Percentiles rank a stretch among this genome's conserved stretches.
Evolutionary conservation across 1,139 yeast species (phyloP).

Genomic region (Geotrichum europaeum): DNA sequence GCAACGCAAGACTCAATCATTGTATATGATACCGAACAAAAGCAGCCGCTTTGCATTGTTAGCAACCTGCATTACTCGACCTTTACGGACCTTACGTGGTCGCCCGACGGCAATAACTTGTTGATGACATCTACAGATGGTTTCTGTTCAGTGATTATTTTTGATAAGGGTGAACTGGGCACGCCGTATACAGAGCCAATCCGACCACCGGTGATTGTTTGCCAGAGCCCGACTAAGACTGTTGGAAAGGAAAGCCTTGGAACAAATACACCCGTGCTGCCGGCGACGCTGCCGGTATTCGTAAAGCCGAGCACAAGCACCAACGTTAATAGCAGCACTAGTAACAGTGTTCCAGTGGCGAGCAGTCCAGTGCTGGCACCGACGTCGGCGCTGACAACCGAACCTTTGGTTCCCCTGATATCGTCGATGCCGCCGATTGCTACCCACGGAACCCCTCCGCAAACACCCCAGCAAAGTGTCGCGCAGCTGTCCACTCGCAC

Average conservation of each 20-base stretch:
- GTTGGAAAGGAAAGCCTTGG: background rate
- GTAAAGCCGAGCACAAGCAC: slow-evolving; percentile 7
- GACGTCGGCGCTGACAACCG: slow-evolving; percentile 4
- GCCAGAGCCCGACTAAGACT: slow-evolving; percentile 7
- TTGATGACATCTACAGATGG: slow-evolving; percentile 91
- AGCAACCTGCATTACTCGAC: slow-evolving; percentile 83
- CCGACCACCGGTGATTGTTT: slow-evolving; percentile 10
- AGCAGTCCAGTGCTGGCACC: slow-evolving; percentile 8
- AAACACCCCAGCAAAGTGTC: slow-evolving; percentile 11
- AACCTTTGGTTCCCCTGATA: slow-evolving; percentile 12
- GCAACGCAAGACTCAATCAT: slow-evolving; percentile 88
- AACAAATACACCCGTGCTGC: background rate
- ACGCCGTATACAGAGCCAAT: slow-evolving; percentile 26
- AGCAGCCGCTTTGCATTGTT: slow-evolving; percentile 64
- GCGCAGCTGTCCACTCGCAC: background rate
- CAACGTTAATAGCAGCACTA: slow-evolving; percentile 10
- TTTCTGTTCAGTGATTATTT: slow-evolving; percentile 65
- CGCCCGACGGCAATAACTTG: slow-evolving; percentile 63
- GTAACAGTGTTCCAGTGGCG: background rate
- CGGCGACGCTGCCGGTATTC: background rate
- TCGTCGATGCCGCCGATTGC: slow-evolving; percentile 17
- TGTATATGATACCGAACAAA: slow-evolving; percentile 69
- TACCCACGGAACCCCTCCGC: slow-evolving; percentile 16
- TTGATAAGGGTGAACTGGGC: slow-evolving; percentile 53
- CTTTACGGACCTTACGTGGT: slow-evolving; percentile 84